Base-by-base conservation (phyloP, 2,329 filamentous ascomycete genomes). In the Exophiala sp. region DNA sequence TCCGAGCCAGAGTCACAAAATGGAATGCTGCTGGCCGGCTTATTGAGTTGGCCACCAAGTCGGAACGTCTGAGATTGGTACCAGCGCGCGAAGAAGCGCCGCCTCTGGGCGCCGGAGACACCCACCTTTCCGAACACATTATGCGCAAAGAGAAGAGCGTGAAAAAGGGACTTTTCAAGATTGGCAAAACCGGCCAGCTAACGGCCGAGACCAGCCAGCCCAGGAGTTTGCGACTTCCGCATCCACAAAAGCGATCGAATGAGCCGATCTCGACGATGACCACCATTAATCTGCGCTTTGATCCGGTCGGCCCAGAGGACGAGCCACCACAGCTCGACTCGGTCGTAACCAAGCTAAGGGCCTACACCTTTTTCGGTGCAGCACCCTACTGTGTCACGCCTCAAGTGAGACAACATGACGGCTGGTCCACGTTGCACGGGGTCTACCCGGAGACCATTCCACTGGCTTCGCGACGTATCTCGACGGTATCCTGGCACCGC, bases 41-140 rank as follows among this genome's bases (percentile, higher is more conserved):
- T 0, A 58, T 83, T 3, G 73, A 78, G 11, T 70, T 73, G 32
- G 69, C 68, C 10, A 73, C 77, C 13, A 72, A 73, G 41, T 68
- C 68, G 7, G 75, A 75, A 53, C 79, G 78, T 59, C 66, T 85
- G 7, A 78, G 80, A 43, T 71, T 85, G 29, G 72, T 82, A 43
- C 82, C 82, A 7, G 72, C 71, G 0, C 70, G 75, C 14, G 72
- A 77, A 10, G 81, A 84, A 62, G 73, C 78, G 55, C 80, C 82
- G 3, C 81, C 81, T 0, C 63, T 84, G 19, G 67, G 66, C 34
- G 69, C 75, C 42, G 65, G 73, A 16, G 73, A 75, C 10, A 18
- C 34, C 18, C 34, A 18, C 14, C 14, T 69, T 21, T 69, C 69
- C 27, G 63, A 68, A 30, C 82, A 81, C 62, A 69, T 71, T 44